Evolutionary conservation across 208 protist genomes (phyloP).

Genomic region (Tritrichomonas musculus): DNA sequence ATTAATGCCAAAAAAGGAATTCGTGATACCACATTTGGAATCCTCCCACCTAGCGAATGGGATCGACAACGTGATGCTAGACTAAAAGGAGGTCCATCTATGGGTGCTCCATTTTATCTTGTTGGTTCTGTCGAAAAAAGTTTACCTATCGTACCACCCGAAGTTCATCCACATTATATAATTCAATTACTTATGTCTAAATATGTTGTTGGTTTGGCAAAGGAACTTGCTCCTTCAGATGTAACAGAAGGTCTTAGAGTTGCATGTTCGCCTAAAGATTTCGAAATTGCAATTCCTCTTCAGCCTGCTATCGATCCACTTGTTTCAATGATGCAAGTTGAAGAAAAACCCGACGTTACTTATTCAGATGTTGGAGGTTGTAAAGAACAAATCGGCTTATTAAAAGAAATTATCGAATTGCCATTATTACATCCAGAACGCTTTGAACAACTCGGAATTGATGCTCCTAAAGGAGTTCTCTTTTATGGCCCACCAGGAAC

Average conservation of each 20-base stretch:
- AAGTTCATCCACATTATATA: slow-evolving; percentile 4
- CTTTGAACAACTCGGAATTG: slow-evolving; percentile 96
- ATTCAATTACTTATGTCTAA: slow-evolving; percentile 70
- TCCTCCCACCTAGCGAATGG: slow-evolving; percentile 92
- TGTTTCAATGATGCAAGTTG: slow-evolving; percentile 99
- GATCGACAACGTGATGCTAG: slow-evolving; percentile 83
- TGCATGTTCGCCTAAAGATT: slow-evolving; percentile 86
- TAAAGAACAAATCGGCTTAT: slow-evolving; percentile 97
- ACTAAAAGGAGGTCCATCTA: not conserved
- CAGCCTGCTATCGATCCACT: slow-evolving; percentile 98
- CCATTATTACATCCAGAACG: slow-evolving; percentile 93
- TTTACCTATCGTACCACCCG: not conserved
- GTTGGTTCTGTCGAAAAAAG: not conserved
- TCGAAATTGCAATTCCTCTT: slow-evolving; percentile 98
- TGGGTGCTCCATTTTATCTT: not conserved
- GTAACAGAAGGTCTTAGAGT: slow-evolving; percentile 98
- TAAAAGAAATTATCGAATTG: slow-evolving; percentile 98
- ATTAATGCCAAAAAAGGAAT: slow-evolving; percentile 65
- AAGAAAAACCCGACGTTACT: slow-evolving; percentile 93
- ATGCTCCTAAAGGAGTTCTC: slow-evolving; percentile 98
- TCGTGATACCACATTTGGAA: slow-evolving; percentile 96
- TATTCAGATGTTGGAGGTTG: slow-evolving; percentile 99
- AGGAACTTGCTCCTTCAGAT: slow-evolving; percentile 93
- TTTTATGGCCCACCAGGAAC: slow-evolving; percentile 96
- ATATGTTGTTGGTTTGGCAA: slow-evolving; percentile 96